Conservation (phyloP, 768 basidiomycete genomes). For the Tulasnella sp. region DNA sequence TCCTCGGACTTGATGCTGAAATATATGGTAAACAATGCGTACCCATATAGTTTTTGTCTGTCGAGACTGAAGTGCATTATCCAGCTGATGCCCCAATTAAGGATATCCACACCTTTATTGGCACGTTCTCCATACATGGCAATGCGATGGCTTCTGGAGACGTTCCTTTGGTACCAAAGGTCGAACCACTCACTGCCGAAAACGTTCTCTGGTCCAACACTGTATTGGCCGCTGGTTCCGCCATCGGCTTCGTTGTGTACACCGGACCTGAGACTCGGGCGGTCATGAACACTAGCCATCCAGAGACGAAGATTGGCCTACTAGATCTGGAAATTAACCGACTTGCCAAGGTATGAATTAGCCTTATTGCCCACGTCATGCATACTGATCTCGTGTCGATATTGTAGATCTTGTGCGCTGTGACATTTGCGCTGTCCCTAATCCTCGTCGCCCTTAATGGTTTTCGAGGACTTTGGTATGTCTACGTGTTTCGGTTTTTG, state of each 20-base stretch:
- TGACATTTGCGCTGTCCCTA: constrained; percentile 84
- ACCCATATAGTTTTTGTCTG: constrained; percentile 12
- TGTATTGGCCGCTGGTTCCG: constrained; percentile 87
- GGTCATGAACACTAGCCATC: constrained; percentile 97
- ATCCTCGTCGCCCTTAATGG: constrained; percentile 91
- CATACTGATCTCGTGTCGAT: background rate
- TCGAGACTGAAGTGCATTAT: background rate
- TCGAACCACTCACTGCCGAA: constrained; percentile 85
- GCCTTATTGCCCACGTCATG: background rate
- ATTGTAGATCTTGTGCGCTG: constrained; percentile 75
- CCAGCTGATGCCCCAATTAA: constrained; percentile 89
- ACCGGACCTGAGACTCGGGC: constrained; percentile 92
- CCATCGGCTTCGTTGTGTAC: constrained; percentile 85
- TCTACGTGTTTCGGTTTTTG: constrained; percentile 91
- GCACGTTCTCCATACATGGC: constrained; percentile 56
- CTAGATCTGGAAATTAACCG: constrained; percentile 91
- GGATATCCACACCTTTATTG: constrained; percentile 91
- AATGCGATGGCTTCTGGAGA: constrained; percentile 29
- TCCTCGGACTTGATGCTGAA: constrained; percentile 64
- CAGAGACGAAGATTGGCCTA: constrained; percentile 84
- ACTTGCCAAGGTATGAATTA: constrained; percentile 66
- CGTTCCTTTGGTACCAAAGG: constrained; percentile 36
- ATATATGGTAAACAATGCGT: constrained; percentile 66
- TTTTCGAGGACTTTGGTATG: constrained; percentile 89
- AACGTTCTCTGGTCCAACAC: constrained; percentile 97